Evolutionary conservation across 805 yeast genomes (phyloP).

Genomic region (Wickerhamomyces canadensis): DNA sequence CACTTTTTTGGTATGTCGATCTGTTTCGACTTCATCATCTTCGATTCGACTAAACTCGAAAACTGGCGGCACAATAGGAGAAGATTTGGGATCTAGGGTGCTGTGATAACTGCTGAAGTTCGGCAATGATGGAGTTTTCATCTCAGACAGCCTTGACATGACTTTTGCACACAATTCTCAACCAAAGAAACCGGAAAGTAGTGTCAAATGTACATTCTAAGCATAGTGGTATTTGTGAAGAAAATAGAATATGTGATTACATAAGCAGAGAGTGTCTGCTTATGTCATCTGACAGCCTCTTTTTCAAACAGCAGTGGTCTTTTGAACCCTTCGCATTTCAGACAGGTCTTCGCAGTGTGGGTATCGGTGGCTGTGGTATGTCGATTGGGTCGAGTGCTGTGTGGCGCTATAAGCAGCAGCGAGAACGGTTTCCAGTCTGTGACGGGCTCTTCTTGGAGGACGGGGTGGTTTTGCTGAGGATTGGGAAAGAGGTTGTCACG

Average conservation of each 20-base stretch:
- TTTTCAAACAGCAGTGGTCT: too few relatives aligned
- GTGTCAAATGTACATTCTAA: too few relatives aligned
- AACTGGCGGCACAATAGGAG: not conserved
- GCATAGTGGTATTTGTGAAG: too few relatives aligned
- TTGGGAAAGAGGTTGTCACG: constrained; percentile 11
- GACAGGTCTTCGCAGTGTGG: too few relatives aligned
- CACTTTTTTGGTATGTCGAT: not conserved
- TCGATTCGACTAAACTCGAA: not conserved
- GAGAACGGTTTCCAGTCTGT: constrained; percentile 27
- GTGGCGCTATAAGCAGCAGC: constrained; percentile 29
- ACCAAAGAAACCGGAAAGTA: not conserved
- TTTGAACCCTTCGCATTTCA: too few relatives aligned
- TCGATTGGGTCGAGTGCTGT: constrained; percentile 22
- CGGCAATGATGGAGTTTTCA: constrained; percentile 11
- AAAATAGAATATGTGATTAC: too few relatives aligned
- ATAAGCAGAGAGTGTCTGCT: too few relatives aligned
- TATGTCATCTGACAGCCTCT: not conserved
- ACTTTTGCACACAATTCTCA: not conserved
- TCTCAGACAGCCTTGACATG: not conserved
- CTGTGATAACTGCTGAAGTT: constrained; percentile 4
- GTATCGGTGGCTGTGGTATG: too few relatives aligned
- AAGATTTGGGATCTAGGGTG: not conserved
- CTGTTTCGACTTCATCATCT: not conserved
- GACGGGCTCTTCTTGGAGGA: constrained; percentile 21
- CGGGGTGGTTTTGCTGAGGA: constrained; percentile 28